phyloP scores from a whole-genome alignment of 1,284 basidiomycete genomes.

The Irpex lacteus region DNA sequence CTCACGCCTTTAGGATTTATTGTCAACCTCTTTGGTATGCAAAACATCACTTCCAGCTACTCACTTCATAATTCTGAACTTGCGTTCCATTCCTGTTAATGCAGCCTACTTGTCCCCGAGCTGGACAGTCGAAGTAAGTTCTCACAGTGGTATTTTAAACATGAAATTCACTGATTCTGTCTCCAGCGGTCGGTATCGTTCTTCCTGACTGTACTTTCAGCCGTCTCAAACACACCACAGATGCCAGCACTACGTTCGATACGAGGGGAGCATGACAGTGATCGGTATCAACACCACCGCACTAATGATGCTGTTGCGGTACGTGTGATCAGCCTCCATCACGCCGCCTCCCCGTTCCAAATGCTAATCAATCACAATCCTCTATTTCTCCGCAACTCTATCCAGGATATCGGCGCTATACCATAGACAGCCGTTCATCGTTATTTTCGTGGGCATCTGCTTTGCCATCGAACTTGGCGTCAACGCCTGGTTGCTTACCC shows the following conservation, averaged over 20 bases:
- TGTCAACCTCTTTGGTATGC: constrained; percentile 44
- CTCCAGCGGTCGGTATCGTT: constrained; percentile 14
- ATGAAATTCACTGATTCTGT: neutral
- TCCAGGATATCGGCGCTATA: constrained; percentile 46
- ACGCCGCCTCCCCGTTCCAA: neutral
- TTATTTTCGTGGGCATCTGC: constrained; percentile 34
- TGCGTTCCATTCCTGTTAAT: neutral
- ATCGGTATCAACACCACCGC: constrained; percentile 46
- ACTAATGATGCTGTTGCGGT: constrained; percentile 57
- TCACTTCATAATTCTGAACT: neutral
- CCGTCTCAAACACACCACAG: constrained; percentile 22
- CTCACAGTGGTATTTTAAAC: neutral
- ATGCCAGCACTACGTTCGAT: constrained; percentile 46
- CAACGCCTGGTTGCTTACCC: constrained; percentile 41
- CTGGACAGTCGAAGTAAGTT: constrained; percentile 39
- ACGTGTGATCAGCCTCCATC: constrained; percentile 11
- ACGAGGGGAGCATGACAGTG: constrained; percentile 48
- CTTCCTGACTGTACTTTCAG: neutral
- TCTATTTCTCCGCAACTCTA: neutral
- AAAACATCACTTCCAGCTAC: neutral
- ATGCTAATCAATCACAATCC: neutral
- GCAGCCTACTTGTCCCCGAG: constrained; percentile 42
- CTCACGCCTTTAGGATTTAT: constrained; percentile 49
- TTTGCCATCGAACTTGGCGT: constrained; percentile 40
- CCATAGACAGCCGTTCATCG: constrained; percentile 30